Evolutionary conservation across 495 filamentous ascomycete species (phyloP).

Genomic region (Aspergillus wentii): DNA sequence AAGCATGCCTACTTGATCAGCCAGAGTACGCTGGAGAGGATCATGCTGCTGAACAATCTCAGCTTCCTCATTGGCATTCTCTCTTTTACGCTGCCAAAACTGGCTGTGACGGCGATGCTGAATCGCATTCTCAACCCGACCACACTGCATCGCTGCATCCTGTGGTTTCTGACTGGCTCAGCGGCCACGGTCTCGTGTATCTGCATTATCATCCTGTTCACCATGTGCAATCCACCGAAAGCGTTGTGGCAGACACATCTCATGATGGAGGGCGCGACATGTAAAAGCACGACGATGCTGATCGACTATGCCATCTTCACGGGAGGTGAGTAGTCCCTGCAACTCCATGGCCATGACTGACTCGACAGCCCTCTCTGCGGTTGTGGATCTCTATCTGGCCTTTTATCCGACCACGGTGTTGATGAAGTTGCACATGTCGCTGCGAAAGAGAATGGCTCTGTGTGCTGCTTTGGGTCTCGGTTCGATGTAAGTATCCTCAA

Average conservation of each 20-base stretch:
- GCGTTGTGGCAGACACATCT: slow-evolving; percentile 13
- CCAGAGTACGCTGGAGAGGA: slow-evolving; percentile 8
- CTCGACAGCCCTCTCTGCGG: slow-evolving; percentile 25
- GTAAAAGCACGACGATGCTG: slow-evolving; percentile 24
- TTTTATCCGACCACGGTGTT: slow-evolving; percentile 26
- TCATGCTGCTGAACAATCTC: slow-evolving; percentile 17
- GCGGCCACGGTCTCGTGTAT: slow-evolving; percentile 10
- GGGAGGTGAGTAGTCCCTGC: slow-evolving; percentile 16
- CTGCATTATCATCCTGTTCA: slow-evolving; percentile 22
- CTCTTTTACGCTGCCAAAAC: slow-evolving; percentile 22
- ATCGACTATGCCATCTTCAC: slow-evolving; percentile 35
- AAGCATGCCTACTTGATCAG: slow-evolving; percentile 11
- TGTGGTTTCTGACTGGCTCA: slow-evolving; percentile 13
- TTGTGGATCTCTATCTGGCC: slow-evolving; percentile 32
- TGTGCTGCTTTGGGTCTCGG: slow-evolving; percentile 31
- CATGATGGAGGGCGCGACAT: slow-evolving; percentile 13
- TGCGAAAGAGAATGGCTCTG: slow-evolving; percentile 32
- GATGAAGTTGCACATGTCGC: slow-evolving; percentile 33
- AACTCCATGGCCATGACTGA: not conserved
- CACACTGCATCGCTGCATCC: slow-evolving; percentile 10
- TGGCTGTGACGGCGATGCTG: slow-evolving; percentile 23
- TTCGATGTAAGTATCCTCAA: slow-evolving; percentile 20
- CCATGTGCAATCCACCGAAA: slow-evolving; percentile 17
- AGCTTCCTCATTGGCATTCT: slow-evolving; percentile 22
- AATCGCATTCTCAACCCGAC: slow-evolving; percentile 21